Base-by-base conservation (phyloP, 208 protist genomes). In the Trypanosoma cruzi region DNA sequence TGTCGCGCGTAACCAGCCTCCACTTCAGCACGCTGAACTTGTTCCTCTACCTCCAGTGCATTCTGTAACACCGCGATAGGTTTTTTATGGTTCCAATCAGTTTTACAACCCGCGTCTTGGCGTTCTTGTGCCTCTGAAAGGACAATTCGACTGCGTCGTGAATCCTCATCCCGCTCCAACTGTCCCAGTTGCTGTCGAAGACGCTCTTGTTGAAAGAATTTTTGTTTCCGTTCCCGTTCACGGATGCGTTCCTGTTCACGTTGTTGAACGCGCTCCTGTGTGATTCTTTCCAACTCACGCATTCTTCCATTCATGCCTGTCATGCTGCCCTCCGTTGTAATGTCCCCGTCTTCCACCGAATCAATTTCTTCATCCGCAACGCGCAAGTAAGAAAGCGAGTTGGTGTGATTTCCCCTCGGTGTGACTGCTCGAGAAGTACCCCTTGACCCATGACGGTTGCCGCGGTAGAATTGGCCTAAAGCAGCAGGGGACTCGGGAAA, bases 1-100 rank as follows among this genome's bases (percentile, higher is more conserved):
- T 95, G 89, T 2, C 85, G 77, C 14, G 82, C 84, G 11, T 76
- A 86, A 0, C 84, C 85, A 11, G 91, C 85, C 64, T 88, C 86
- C 18, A 89, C 64, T 29, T 74, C 74, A 1, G 86, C 84, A 29
- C 89, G 86, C 40, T 73, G 74, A 1, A 92, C 71, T 3, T 71
- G 65, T 72, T 95, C 89, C 31, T 79, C 69, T 61, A 78, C 82
- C 68, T 81, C 86, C 20, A 91, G 46, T 24, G 71, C 29, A 18
- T 59, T 63, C 49, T 68, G 34, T 46, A 53, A 64, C 37, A 63
- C 53, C 20, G 49, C 48, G n/a, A 56, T n/a, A 29, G 60, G 57
- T 36, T 46, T 52, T 10, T 64, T 73, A 28, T 52, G 54, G 18
- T 60, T 73, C 18, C 61, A 28, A 40, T 54, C 58, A 22, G n/a